Evolutionary conservation across 1,139 yeast species (phyloP).

Genomic region (Magnusiomyces tetraspermus): DNA sequence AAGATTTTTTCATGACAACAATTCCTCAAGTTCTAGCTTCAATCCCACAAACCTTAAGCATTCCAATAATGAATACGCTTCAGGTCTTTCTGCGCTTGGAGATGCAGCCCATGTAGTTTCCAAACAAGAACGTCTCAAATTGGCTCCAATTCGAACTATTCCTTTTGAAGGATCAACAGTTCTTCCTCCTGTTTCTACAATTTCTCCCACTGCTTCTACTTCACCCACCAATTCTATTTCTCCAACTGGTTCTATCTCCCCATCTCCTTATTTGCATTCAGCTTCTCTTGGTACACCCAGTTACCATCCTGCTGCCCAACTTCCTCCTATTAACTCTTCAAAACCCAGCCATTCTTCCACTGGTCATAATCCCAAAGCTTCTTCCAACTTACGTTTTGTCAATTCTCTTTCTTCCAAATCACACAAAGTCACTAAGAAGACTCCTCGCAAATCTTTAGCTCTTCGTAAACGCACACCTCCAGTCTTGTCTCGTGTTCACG

Average conservation of each 20-base stretch:
- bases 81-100: neutral
- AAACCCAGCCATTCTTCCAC: neutral
- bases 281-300: too few relatives aligned
- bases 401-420: neutral
- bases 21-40: neutral
- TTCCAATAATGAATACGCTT: neutral
- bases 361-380: neutral
- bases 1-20: neutral
- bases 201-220: neutral
- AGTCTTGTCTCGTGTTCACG: constrained; percentile 31
- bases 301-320: too few relatives aligned
- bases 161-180: constrained; percentile 12
- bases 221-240: neutral
- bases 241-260: neutral
- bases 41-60: neutral
- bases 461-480: constrained; percentile 6
- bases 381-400: neutral
- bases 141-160: constrained; percentile 3
- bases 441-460: neutral
- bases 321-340: neutral
- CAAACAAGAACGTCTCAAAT: neutral
- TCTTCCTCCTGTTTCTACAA: constrained; percentile 4
- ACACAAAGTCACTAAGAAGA: neutral
- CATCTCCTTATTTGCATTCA: neutral
- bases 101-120: neutral